A percentile compares a stretch with the other conserved stretches of the same genome.
phyloP scores from a whole-genome alignment of 352 stramenopile genomes.

The Phytophthora colocasiae region DNA sequence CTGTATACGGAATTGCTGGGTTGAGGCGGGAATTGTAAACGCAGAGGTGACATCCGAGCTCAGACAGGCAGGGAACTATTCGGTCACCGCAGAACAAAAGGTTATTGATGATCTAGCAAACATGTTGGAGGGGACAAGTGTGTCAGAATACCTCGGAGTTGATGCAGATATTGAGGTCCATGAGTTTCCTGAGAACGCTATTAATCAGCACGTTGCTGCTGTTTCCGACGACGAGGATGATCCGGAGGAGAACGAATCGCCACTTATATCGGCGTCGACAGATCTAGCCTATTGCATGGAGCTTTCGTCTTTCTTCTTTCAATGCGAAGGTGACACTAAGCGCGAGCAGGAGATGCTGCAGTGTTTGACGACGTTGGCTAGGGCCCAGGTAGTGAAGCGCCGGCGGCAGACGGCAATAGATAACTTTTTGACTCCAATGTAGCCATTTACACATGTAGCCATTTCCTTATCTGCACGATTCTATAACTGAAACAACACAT shows the following conservation, averaged over 20 bases:
- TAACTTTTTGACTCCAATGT: constrained; percentile 6
- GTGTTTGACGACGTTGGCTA: constrained; percentile 1
- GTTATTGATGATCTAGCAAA: constrained; percentile 6
- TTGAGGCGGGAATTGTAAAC: constrained; percentile 6
- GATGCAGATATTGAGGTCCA: constrained; percentile 11
- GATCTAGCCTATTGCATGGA: constrained; percentile 10
- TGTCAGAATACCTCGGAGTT: constrained; percentile 9
- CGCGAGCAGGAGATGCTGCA: constrained; percentile 16
- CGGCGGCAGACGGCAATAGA: constrained; percentile 8
- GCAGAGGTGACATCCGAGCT: neutral
- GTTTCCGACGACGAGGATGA: neutral
- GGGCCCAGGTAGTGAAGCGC: constrained; percentile 4
- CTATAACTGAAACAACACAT: constrained; percentile 11
- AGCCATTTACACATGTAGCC: constrained; percentile 5
- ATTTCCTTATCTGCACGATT: constrained; percentile 14
- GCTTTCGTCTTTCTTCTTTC: constrained; percentile 15
- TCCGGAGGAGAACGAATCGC: neutral
- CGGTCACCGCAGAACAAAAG: neutral
- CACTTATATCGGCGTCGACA: neutral
- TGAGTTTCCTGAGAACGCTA: constrained; percentile 1
- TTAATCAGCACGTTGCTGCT: neutral
- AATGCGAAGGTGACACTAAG: constrained; percentile 11
- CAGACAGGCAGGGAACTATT: neutral
- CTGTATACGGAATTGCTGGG: constrained; percentile 9
- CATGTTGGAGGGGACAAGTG: neutral